Evolutionary conservation across 257 asterid species (phyloP).

Genomic region (Nicotiana benthamiana): DNA sequence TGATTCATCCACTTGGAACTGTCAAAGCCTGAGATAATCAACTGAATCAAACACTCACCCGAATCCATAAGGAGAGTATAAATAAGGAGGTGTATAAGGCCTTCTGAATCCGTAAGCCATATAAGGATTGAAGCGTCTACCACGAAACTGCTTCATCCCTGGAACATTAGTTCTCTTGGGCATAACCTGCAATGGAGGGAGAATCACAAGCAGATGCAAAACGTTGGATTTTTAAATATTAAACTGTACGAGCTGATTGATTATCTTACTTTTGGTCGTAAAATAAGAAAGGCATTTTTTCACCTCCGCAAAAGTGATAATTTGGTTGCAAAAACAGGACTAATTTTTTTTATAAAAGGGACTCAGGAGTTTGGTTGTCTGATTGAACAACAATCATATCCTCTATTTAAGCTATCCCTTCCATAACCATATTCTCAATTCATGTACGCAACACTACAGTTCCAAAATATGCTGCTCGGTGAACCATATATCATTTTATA

Average conservation of each 20-base stretch:
- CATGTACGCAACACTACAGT: neutral
- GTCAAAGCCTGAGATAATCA: neutral
- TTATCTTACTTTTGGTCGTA: neutral
- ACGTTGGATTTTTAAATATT: no score
- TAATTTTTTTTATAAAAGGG: neutral
- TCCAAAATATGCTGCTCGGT: neutral
- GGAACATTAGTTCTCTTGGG: slow-evolving; percentile 92
- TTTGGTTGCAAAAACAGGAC: neutral
- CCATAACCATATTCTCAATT: neutral
- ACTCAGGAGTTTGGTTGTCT: neutral
- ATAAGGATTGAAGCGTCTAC: slow-evolving; percentile 71
- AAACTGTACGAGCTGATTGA: neutral
- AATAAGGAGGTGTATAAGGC: slow-evolving; percentile 68
- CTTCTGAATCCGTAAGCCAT: slow-evolving; percentile 56
- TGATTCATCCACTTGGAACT: neutral
- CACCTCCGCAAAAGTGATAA: neutral
- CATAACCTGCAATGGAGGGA: slow-evolving; percentile 49
- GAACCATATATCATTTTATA: neutral
- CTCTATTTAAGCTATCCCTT: neutral
- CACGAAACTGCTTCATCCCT: slow-evolving; percentile 86
- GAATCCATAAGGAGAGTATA: slow-evolving; percentile 76
- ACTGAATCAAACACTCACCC: slow-evolving; percentile 36
- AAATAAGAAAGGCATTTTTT: neutral
- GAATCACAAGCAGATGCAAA: neutral
- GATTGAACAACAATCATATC: neutral